phyloP scores from a whole-genome alignment of 768 basidiomycete species.

The Paxillus ammoniavirescens region DNA sequence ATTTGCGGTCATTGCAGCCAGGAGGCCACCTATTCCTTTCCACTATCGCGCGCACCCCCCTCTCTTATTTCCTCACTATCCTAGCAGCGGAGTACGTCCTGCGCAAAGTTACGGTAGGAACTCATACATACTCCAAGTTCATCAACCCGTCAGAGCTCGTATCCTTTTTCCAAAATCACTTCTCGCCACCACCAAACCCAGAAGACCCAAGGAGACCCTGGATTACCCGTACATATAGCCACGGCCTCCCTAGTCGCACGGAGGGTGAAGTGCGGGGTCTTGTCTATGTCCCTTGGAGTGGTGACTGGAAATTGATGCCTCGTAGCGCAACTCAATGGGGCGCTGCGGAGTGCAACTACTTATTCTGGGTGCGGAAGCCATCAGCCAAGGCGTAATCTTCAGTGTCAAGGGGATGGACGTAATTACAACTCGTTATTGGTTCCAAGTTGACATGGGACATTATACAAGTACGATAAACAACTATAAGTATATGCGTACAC shows the following conservation, averaged over 20 bases:
- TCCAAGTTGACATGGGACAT: slow-evolving; percentile 3
- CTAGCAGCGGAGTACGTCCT: slow-evolving; percentile 81
- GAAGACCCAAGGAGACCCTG: slow-evolving; percentile 40
- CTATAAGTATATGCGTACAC: slow-evolving; percentile 1
- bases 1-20: slow-evolving; percentile 51
- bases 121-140: slow-evolving; percentile 91
- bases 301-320: slow-evolving; percentile 68
- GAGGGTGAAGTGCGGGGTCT: slow-evolving; percentile 83
- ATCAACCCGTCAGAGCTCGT: slow-evolving; percentile 84
- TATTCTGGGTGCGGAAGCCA: slow-evolving; percentile 87
- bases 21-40: slow-evolving; percentile 95
- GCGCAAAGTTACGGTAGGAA: slow-evolving; percentile 78
- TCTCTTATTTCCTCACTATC: slow-evolving; percentile 69
- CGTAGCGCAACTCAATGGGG: slow-evolving; percentile 45
- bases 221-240: slow-evolving; percentile 53
- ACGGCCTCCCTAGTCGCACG: slow-evolving; percentile 51
- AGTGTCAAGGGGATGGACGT: not conserved
- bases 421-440: not conserved
- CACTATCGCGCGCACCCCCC: slow-evolving; percentile 85
- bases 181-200: slow-evolving; percentile 20
- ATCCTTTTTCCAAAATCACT: slow-evolving; percentile 71
- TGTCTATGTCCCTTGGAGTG: slow-evolving; percentile 69
- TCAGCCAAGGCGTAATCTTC: slow-evolving; percentile 3
- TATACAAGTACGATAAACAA: slow-evolving; percentile 20
- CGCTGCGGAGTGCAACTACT: slow-evolving; percentile 67